phyloP scores from a whole-genome alignment of 179 eudicot species.

The Vitellaria paradoxa region DNA sequence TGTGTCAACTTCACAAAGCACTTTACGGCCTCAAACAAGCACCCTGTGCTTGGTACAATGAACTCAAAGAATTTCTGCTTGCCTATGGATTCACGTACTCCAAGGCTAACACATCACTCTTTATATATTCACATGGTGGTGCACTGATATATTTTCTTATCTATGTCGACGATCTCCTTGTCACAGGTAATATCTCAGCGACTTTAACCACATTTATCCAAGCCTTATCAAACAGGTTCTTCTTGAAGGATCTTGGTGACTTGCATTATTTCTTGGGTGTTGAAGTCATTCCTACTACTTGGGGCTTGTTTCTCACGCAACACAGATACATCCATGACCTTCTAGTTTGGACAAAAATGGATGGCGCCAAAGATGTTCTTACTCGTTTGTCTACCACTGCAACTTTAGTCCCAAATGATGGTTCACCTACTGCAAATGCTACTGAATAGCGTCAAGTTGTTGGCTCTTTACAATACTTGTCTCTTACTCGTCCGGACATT shows the following conservation, averaged over 20 bases:
- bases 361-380: not conserved
- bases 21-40: slow-evolving; percentile 8
- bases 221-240: not conserved
- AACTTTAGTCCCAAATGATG: not conserved
- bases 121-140: not conserved
- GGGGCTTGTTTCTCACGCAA: too few species aligned
- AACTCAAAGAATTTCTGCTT: not conserved
- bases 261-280: slow-evolving; percentile 3
- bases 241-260: not conserved
- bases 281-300: too few species aligned
- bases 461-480: slow-evolving; percentile 4
- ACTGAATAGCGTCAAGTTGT: not conserved
- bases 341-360: not conserved
- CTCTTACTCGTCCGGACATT: not conserved
- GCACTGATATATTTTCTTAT: not conserved
- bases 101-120: not conserved
- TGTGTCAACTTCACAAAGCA: not conserved
- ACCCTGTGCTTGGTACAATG: not conserved
- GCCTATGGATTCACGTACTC: not conserved
- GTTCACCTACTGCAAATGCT: not conserved
- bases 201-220: not conserved
- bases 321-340: slow-evolving; percentile 11
- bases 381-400: not conserved
- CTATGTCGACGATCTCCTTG: slow-evolving; percentile 6
- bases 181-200: not conserved